Evolutionary conservation across 768 basidiomycete species (phyloP).

Genomic region (Pleurotus salmoneostramineus): DNA sequence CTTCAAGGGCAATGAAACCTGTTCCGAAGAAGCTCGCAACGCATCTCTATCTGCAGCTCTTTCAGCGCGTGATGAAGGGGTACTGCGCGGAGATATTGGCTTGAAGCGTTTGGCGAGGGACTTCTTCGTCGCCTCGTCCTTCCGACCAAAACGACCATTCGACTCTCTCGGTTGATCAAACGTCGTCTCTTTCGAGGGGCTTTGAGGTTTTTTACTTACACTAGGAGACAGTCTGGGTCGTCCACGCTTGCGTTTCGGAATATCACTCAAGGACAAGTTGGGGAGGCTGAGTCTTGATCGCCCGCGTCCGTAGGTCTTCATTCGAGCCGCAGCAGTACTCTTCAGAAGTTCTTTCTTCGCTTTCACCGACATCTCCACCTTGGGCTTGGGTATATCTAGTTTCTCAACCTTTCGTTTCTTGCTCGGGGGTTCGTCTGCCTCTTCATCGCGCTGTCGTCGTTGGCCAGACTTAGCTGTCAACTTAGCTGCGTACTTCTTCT

Average conservation of each 20-base stretch:
- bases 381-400: constrained; percentile 14
- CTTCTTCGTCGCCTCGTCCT: constrained; percentile 40
- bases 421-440: constrained; percentile 30
- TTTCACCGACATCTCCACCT: constrained; percentile 23
- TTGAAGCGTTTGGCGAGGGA: constrained; percentile 7
- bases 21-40: constrained; percentile 31
- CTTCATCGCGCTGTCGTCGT: constrained; percentile 23
- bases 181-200: constrained; percentile 4
- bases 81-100: not conserved
- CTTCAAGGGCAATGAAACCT: not conserved
- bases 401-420: constrained; percentile 50
- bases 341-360: constrained; percentile 8
- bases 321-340: not conserved
- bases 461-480: constrained; percentile 26
- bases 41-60: constrained; percentile 38
- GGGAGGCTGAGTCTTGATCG: constrained; percentile 15
- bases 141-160: constrained; percentile 69
- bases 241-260: constrained; percentile 35
- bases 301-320: constrained; percentile 5
- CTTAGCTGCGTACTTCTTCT: constrained; percentile 49
- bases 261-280: not conserved
- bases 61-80: constrained; percentile 30
- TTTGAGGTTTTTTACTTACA: constrained; percentile 14
- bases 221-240: constrained; percentile 33
- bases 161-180: constrained; percentile 55